Base-by-base conservation (phyloP, 1,284 basidiomycete genomes). In the Tylopilus orsonianus region DNA sequence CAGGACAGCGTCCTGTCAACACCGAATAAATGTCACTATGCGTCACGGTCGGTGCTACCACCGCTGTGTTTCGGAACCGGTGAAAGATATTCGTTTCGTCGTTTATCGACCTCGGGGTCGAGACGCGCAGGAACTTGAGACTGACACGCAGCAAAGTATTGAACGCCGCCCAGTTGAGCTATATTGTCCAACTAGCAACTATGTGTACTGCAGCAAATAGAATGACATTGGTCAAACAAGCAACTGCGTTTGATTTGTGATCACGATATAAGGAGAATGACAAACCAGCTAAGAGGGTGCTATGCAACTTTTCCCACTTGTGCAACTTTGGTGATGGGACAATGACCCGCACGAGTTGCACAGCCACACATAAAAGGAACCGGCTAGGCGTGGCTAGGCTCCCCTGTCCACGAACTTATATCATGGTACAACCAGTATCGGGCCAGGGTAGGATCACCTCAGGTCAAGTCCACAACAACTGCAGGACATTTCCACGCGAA, bases 111-210 rank as follows among this genome's bases (percentile, higher is more conserved):
- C n/a, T n/a, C n/a, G 9, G 10, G 19, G 22, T 39, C 41, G n/a
- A 23, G 41, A 23, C 42, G 20, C n/a, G 42, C 30, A 26, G 16
- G 20, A 46, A 18, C n/a, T 46, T 8, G n/a, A 29, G n/a, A 22
- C 9, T 19, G 8, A 18, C 41, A 46, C 20, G 13, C 14, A n/a
- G n/a, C n/a, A n/a, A n/a, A n/a, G n/a, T n/a, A n/a, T n/a, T n/a
- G n/a, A n/a, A n/a, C n/a, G n/a, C n/a, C n/a, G n/a, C n/a, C n/a
- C n/a, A n/a, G n/a, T n/a, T n/a, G n/a, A n/a, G n/a, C n/a, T n/a
- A n/a, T n/a, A n/a, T n/a, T n/a, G n/a, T n/a, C 84, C 58, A 97
- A 75, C 54, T 88, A 77, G 66, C 87, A 83, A 57, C 96, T 90
- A 64, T 90, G 91, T 88, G 20, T 77, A 62, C 77, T 78, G 63